Conservation (phyloP, 768 basidiomycete species). For the Sarcodon sp. region DNA sequence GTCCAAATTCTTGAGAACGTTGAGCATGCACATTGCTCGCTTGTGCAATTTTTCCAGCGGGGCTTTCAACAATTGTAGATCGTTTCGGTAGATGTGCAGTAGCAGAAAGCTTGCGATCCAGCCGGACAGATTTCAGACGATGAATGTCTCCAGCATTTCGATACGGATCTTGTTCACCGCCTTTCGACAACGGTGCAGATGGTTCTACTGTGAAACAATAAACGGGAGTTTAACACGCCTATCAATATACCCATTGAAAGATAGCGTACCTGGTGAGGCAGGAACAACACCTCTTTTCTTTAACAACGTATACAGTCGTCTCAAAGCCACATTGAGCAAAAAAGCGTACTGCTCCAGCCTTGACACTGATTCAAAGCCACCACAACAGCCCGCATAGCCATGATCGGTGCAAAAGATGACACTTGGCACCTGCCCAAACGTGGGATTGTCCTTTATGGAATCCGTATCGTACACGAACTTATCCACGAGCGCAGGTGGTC, state of each 20-base stretch:
- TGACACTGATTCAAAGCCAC: conserved; percentile 85
- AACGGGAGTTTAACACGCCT: conserved; percentile 2
- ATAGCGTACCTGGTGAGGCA: conserved; percentile 52
- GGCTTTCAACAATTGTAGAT: conserved; percentile 92
- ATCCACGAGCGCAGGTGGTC: conserved; percentile 72
- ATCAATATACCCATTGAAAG: conserved; percentile 7
- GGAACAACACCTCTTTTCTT: conserved; percentile 87
- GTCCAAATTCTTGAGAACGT: conserved; percentile 22
- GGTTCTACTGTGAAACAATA: conserved; percentile 14
- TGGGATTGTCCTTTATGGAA: conserved; percentile 49
- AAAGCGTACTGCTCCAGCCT: conserved; percentile 97
- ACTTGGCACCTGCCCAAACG: conserved; percentile 63
- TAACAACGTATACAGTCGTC: conserved; percentile 76
- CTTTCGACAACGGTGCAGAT: conserved; percentile 10
- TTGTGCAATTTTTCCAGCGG: conserved; percentile 77
- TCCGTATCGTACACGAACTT: conserved; percentile 70
- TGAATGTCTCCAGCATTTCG: conserved; percentile 85
- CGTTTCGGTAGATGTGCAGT: conserved; percentile 87
- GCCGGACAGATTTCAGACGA: conserved; percentile 87
- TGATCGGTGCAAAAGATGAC: conserved; percentile 73
- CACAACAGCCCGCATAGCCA: conserved; percentile 47
- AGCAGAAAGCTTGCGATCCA: conserved; percentile 91
- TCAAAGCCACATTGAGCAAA: conserved; percentile 87
- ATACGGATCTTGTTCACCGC: conserved; percentile 57
- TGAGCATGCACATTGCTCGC: conserved; percentile 44